phyloP scores from a whole-genome alignment of 805 yeast genomes.

The Saccharomycopsis capsularis region DNA sequence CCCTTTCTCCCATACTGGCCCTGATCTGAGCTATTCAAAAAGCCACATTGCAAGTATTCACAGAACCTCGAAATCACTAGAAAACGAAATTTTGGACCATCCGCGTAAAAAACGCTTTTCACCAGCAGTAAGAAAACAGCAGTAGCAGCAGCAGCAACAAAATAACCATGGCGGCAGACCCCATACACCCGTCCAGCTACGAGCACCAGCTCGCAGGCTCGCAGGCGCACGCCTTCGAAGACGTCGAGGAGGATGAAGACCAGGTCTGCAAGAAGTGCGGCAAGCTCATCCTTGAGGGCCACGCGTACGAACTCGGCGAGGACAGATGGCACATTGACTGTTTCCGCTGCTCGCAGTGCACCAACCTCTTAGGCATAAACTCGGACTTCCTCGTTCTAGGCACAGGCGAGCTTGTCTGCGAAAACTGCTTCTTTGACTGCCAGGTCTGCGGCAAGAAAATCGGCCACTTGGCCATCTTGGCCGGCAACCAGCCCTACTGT shows the following conservation, averaged over 20 bases:
- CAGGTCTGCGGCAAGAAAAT: conserved; percentile 78
- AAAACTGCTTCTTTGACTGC: conserved; percentile 88
- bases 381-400: conserved; percentile 89
- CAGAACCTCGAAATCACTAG: too few species aligned
- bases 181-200: not conserved
- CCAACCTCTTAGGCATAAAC: conserved; percentile 70
- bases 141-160: not conserved
- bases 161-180: not conserved
- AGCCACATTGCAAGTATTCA: too few species aligned
- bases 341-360: conserved; percentile 83
- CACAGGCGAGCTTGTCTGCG: conserved; percentile 84
- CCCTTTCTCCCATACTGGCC: too few species aligned
- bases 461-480: conserved; percentile 86
- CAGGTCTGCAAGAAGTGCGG: conserved; percentile 36
- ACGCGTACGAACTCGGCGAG: conserved; percentile 90
- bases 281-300: conserved; percentile 71
- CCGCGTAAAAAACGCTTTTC: too few species aligned
- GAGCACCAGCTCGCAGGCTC: too few species aligned
- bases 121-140: not conserved
- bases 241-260: not conserved
- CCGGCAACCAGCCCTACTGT: conserved; percentile 95
- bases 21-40: too few species aligned
- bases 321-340: conserved; percentile 96
- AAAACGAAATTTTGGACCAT: too few species aligned
- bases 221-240: too few species aligned